phyloP scores from a whole-genome alignment of 257 asterid genomes.

The Cordia subcordata region DNA sequence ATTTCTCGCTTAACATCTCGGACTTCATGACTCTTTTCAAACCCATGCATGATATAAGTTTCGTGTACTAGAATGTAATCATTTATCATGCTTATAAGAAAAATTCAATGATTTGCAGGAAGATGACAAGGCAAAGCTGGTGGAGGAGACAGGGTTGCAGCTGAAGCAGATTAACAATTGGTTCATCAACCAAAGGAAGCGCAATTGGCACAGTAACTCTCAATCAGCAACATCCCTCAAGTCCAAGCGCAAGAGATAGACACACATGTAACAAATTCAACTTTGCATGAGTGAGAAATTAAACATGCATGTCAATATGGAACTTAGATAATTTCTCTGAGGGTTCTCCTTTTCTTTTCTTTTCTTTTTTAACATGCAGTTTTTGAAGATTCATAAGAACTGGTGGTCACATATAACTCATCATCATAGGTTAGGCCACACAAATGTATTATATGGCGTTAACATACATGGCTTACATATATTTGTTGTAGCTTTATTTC shows the following conservation, averaged over 20 bases:
- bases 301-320: slow-evolving; percentile 1
- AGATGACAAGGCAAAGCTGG: slow-evolving; percentile 95
- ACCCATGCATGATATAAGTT: too few species aligned
- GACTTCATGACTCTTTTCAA: too few species aligned
- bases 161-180: slow-evolving; percentile 94
- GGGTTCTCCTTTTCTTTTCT: too few species aligned
- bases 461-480: neutral
- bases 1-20: too few species aligned
- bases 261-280: neutral
- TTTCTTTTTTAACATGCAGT: neutral
- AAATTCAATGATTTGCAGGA: slow-evolving; percentile 39
- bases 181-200: slow-evolving; percentile 95
- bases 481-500: neutral
- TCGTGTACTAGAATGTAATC: too few species aligned
- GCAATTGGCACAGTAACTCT: slow-evolving; percentile 92
- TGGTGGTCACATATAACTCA: neutral
- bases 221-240: slow-evolving; percentile 80
- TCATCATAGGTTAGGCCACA: slow-evolving; percentile 3
- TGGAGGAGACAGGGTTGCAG: slow-evolving; percentile 88
- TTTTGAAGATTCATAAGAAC: neutral
- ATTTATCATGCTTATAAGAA: neutral
- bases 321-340: neutral
- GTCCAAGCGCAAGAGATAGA: slow-evolving; percentile 89
- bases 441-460: slow-evolving; percentile 2
- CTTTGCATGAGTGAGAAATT: neutral